Evolutionary conservation across 1,284 basidiomycete species (phyloP), one percentile per base, ranked within the genome.

Genomic region (Sporisorium scitamineum): DNA sequence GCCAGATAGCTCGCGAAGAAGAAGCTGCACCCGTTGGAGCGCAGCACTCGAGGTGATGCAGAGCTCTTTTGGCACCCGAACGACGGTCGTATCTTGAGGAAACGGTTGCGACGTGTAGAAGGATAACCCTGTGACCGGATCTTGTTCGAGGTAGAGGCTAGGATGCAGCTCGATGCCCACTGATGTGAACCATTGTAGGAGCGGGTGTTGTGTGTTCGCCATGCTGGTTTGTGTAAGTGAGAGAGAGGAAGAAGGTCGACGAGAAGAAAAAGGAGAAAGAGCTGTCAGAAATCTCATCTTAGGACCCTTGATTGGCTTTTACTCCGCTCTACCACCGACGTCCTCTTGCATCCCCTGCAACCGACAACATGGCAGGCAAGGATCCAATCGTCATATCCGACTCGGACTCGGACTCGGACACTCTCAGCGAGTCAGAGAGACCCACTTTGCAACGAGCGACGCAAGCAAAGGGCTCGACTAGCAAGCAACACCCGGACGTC

Each of bases 381-480:
- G 48, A 66, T 14, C 61, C 70, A 3, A 72, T 76, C 48, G 56
- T 76, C 44, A 72, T 76, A 26, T 71, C 69, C 9, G 74, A 76
- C 51, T 70, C 66, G 11, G 70, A 76, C 51, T 70, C 66, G 11
- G 70, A 72, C n/a, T 71, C 69, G n/a, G 64, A 71, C 11, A 70
- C 72, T 2, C 54, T 76, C 4, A 76, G 72, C 64, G 72, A 76
- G 64, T 76, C 73, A 10, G 68, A 76, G 29, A 53, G 72, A 24
- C 67, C 67, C 0, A 1, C 20, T 14, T 27, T n/a, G 22, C 29
- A 41, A 20, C 42, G 24, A 44, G 26, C 50, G 16, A 6, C 42
- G 29, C 32, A 32, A 32, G 11, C 57, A 4, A 60, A 42, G 5
- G 14, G 32, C 1, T 18, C 10, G 34, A 11, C 11, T 2, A n/a